Evolutionary conservation across 192 early-diverging fungal species (phyloP), one percentile per base, ranked within the genome.

Genomic region (Coemansia sp.): DNA sequence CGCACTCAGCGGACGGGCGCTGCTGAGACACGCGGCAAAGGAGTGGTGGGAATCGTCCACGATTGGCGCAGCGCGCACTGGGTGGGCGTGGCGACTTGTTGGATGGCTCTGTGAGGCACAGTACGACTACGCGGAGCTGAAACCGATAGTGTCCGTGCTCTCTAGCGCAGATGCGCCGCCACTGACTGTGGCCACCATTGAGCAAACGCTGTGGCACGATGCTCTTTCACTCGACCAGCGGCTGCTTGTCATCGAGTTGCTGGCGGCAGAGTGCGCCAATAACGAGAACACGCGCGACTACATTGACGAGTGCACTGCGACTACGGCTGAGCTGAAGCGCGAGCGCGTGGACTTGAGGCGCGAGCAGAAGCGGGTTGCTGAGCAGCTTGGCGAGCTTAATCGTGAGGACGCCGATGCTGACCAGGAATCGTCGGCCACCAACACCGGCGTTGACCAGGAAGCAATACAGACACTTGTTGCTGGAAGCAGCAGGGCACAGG

Each of bases 291-390:
- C 85, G 63, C 86, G 93, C 19, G 71, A 80, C 37, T 93, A 89
- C 72, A 86, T 93, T 62, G 94, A 94, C 42, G 81, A 89, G 54
- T 90, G 88, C 42, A 76, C 89, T 5, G 91, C 95, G 49, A 69
- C 89, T 9, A 76, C 86, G 21, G 86, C 85, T 0, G 92, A 90
- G 51, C 77, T 94, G 52, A 85, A 88, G 51, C 90, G 91, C 66
- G 88, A 94, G 73, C 87, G 88, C 51, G 73, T 91, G 13, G 93
- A 95, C 43, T 52, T 92, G 32, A 84, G 82, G 18, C 83, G 85
- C 63, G 90, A 92, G 61, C 69, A 80, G 56, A 89, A 88, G 65
- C 84, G 87, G 19, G 63, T 90, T 0, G 43, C 61, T 16, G 84
- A 82, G 41, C 43, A 61, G 11, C 61, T 69, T 22, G 72, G 45